Evolutionary conservation across 2,329 filamentous ascomycete genomes (phyloP).

Genomic region (Sporothrix pallida): DNA sequence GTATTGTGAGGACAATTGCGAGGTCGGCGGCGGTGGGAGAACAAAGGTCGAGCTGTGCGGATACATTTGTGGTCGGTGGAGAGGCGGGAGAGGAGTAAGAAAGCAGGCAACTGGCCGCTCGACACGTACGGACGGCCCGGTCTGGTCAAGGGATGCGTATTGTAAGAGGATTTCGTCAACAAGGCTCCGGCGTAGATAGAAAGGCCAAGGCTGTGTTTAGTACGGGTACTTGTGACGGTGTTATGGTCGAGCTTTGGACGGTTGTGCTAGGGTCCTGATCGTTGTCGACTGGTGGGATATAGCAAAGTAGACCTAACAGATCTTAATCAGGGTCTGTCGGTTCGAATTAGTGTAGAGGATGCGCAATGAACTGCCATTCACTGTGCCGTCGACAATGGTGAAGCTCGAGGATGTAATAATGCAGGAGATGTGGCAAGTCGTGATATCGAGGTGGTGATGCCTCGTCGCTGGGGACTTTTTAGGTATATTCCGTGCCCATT

Average conservation of each 20-base stretch:
- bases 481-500: slow-evolving; percentile 22
- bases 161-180: no score
- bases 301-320: neutral
- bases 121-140: no score
- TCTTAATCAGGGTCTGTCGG: neutral
- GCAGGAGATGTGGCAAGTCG: neutral
- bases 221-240: no score
- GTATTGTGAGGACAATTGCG: slow-evolving; percentile 34
- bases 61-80: slow-evolving; percentile 39
- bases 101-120: neutral
- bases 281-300: neutral
- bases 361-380: neutral
- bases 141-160: no score
- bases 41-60: slow-evolving; percentile 37
- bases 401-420: neutral
- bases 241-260: no score
- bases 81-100: neutral
- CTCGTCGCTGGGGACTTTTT: neutral
- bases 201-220: no score
- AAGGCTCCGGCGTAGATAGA: no score
- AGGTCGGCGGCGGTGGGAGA: slow-evolving; percentile 34
- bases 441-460: neutral
- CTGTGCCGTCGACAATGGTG: neutral
- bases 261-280: neutral
- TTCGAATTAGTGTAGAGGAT: neutral